Evolutionary conservation across 2,329 filamentous ascomycete genomes (phyloP), one percentile per base, ranked within the genome.

Genomic region (Trichoderma sp.): DNA sequence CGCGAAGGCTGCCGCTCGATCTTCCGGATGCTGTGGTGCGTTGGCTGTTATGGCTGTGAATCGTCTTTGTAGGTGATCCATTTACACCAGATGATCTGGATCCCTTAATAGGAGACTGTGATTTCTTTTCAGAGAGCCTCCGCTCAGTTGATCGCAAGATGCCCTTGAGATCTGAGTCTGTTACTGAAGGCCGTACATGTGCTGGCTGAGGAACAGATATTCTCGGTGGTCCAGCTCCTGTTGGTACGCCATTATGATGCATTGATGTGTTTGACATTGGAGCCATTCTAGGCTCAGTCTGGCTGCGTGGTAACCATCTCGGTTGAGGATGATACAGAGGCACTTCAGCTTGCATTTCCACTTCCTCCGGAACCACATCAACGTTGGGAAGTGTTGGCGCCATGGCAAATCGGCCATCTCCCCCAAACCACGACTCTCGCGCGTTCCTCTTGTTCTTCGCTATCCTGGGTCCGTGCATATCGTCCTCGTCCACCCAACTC

Each of bases 111-210:
- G 80, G 79, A 2, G 81, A 81, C 18, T 71, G 73, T 24, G 76
- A 79, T 11, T 71, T 76, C 4, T 83, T 83, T 4, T 84, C 81
- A 24, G 56, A 43, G n/a, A 89, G 81, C 11, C 87, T 81, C 79
- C 84, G 80, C 30, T 88, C 87, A 1, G 87, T 89, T 39, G 82
- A 86, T 57, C 82, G 82, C 36, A 89, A 79, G 32, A 89, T 89
- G 72, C 85, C 81, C 1, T 83, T 81, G 30, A 89, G 77, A 1
- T 86, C 86, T 12, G 83, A 82, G 73, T 88, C 87, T 0, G 86
- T 79, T 24, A 73, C 75, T 3, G 76, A 78, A 2, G 74, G 73
- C 34, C 76, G 73, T 12, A 78, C 64, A 34, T 74, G 76, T 6
- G 75, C 73, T 61, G 73, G 74, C 6, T 73, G 74, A 7, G 72